Base-by-base conservation (phyloP, 352 stramenopile genomes). In the Phytophthora sp. region DNA sequence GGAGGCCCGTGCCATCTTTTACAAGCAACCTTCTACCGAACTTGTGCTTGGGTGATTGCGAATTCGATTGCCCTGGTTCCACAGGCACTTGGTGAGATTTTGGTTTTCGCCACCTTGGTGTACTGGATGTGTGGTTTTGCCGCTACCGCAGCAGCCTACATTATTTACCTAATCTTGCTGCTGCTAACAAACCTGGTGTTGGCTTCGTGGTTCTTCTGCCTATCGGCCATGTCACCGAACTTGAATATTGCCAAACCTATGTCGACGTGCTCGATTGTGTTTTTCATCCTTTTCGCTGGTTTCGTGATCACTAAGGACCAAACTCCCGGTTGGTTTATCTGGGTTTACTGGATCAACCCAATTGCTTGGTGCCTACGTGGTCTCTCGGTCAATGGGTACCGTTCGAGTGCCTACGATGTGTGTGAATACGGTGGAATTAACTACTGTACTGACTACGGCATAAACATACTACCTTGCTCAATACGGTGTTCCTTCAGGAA, bases 21-120 rank as follows among this genome's bases (percentile, higher is more conserved):
- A 96, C 77, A 96, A 94, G 56, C 89, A 94, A 21, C 65, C 52
- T 95, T 96, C 52, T 88, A 88, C 42, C 82, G 78, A 0, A 48
- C 87, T 13, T 78, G 76, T 6, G 61, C 78, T 8, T 97, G 89
- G 52, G 74, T 91, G 12, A 53, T 68, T 9, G 81, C 65, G 11
- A 72, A 59, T 11, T 70, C 75, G 3, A 27, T 82, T 7, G 64
- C 64, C 49, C 43, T 69, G 30, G 37, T 76, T 27, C 60, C 79
- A 39, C 60, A 83, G 32, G 50, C 46, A 56, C 24, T 66, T 6
- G 55, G 77, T 11, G 84, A 94, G 69, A 80, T 66, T 20, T 46
- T 92, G 11, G 53, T 89, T 15, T 93, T 96, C 66, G 84, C 72
- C 12, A 79, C 73, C 2, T 49, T 95, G 49, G 52, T 93, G 9